These are phyloP conservation scores for Tylopilus cervinicoccineus DNA, from an alignment of 768 basidiomycete genomes.

Conservation along the genomic window DNA sequence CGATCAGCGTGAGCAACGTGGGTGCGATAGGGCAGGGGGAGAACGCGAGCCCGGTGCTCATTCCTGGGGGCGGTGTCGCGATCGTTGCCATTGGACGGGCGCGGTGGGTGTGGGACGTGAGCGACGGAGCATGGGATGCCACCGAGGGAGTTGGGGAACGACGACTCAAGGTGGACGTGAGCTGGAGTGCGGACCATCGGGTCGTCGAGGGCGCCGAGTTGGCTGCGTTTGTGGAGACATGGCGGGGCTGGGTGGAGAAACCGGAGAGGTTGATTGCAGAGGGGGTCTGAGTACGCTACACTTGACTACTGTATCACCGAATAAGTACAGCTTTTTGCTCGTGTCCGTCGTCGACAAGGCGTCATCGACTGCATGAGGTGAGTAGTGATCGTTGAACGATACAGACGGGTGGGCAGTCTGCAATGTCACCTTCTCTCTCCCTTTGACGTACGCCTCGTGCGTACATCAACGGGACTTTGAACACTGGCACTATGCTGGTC, in stretches of 20 bases:
- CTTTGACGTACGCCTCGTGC: no score
- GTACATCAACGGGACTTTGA: no score
- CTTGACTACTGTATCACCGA: neutral
- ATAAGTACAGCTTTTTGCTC: neutral
- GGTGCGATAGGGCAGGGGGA: constrained; percentile 76
- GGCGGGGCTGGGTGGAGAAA: constrained; percentile 75
- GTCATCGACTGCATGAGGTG: no score
- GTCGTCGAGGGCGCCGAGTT: constrained; percentile 88
- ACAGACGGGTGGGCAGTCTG: no score
- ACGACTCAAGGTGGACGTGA: constrained; percentile 58
- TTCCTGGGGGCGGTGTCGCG: constrained; percentile 80
- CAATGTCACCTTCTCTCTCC: no score
- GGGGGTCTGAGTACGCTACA: constrained; percentile 32
- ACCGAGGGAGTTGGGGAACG: constrained; percentile 37
- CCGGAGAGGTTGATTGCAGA: constrained; percentile 67
- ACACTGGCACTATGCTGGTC: no score
- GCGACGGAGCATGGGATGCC: constrained; percentile 33
- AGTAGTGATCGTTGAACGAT: no score
- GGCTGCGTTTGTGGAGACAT: constrained; percentile 82
- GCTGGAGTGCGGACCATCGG: constrained; percentile 86
- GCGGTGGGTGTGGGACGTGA: constrained; percentile 73
- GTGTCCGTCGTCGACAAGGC: no score
- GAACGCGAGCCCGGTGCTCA: constrained; percentile 68
- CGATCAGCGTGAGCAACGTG: constrained; percentile 78
- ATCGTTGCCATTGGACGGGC: constrained; percentile 81